These are phyloP conservation scores for Ophiostoma populinum DNA, from an alignment of 2,329 filamentous ascomycete genomes.

Conservation along the genomic window DNA sequence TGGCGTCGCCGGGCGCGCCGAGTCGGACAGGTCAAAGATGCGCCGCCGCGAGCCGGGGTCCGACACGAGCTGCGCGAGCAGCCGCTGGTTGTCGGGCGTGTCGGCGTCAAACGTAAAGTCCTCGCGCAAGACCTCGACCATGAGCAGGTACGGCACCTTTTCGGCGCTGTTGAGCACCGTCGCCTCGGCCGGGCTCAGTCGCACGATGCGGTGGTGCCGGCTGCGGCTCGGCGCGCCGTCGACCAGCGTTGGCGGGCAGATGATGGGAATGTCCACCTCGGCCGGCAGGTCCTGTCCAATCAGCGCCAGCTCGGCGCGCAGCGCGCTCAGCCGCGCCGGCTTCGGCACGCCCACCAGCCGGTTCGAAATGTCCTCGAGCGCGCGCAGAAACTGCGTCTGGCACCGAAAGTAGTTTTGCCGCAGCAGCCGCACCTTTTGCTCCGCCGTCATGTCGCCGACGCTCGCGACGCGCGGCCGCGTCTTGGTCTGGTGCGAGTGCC, in stretches of 20 bases:
- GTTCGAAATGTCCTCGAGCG: conserved; percentile 70
- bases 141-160: conserved; percentile 68
- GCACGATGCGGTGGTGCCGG: conserved; percentile 65
- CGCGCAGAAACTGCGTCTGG: conserved; percentile 64
- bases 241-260: conserved; percentile 58
- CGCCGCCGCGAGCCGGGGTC: conserved; percentile 40
- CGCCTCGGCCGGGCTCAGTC: conserved; percentile 67
- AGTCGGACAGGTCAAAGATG: conserved; percentile 54
- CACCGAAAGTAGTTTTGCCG: conserved; percentile 71
- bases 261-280: conserved; percentile 68
- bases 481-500: conserved; percentile 40
- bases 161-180: conserved; percentile 77
- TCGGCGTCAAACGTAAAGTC: conserved; percentile 73
- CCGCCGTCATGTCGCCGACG: conserved; percentile 41
- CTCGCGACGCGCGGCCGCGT: conserved; percentile 37
- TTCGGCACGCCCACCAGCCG: conserved; percentile 71
- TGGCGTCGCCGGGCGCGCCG: conserved; percentile 25
- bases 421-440: conserved; percentile 54
- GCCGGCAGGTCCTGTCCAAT: conserved; percentile 68
- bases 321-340: conserved; percentile 60
- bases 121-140: conserved; percentile 67
- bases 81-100: conserved; percentile 50
- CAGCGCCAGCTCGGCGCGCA: conserved; percentile 64
- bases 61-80: conserved; percentile 39
- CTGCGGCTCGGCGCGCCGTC: conserved; percentile 60